These are phyloP conservation scores for Chytridium lagenaria DNA, from an alignment of 371 early-diverging fungal species.

Conservation along the genomic window DNA sequence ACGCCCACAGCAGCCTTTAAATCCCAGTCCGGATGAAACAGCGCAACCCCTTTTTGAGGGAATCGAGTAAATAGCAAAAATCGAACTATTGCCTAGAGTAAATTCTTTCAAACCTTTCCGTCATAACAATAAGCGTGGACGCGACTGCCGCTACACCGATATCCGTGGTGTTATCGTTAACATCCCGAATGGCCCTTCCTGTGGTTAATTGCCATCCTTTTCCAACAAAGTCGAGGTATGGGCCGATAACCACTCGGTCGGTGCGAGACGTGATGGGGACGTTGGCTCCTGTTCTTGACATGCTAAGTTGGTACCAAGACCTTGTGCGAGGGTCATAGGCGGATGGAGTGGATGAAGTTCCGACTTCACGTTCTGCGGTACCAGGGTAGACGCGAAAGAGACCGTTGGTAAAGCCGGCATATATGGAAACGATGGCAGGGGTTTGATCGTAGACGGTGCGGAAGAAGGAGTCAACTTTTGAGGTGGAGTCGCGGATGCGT, in stretches of 20 bases:
- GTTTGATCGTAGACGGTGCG: conserved; percentile 24
- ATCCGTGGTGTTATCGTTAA: neutral
- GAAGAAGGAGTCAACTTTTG: conserved; percentile 33
- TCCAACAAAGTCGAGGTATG: conserved; percentile 32
- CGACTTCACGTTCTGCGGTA: conserved; percentile 14
- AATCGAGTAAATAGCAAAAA: conserved; percentile 24
- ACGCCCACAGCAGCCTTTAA: conserved; percentile 6
- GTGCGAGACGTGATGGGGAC: conserved; percentile 4
- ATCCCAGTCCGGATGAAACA: conserved; percentile 25
- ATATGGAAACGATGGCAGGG: conserved; percentile 18
- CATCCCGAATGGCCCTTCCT: neutral
- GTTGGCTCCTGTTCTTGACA: conserved; percentile 1
- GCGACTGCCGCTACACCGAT: conserved; percentile 27
- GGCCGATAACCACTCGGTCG: conserved; percentile 28
- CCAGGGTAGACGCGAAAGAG: conserved; percentile 15
- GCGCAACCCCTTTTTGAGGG: conserved; percentile 27
- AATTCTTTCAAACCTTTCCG: conserved; percentile 3
- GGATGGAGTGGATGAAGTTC: conserved; percentile 4
- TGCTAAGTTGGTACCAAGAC: conserved; percentile 39
- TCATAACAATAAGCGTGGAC: conserved; percentile 12
- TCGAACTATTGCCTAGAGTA: conserved; percentile 8
- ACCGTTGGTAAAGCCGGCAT: conserved; percentile 28
- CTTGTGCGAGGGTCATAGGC: conserved; percentile 36
- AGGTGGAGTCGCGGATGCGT: conserved; percentile 18
- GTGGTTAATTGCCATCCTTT: conserved; percentile 36